A percentile compares a stretch with the other conserved stretches of the same genome.
Conservation (phyloP, 164 flowering plant species). For the Aristolochia californica region DNA sequence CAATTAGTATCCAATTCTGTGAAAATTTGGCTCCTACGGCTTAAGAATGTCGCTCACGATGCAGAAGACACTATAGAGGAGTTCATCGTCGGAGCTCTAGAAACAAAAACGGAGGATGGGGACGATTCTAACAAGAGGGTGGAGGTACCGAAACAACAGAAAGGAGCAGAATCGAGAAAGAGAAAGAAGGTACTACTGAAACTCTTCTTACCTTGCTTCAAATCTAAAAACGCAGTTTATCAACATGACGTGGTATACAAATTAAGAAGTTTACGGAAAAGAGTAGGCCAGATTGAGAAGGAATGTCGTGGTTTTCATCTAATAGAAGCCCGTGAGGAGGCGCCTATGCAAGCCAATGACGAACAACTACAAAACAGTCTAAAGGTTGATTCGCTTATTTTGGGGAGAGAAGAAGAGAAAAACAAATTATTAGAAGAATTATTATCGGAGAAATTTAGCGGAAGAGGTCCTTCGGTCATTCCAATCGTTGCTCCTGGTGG, state of each 20-base stretch:
- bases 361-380: too few relatives aligned
- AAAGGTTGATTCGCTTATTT: background rate
- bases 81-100: background rate
- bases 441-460: background rate
- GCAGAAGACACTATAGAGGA: background rate
- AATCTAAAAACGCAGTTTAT: background rate
- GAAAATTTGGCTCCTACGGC: background rate
- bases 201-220: background rate
- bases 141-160: too few relatives aligned
- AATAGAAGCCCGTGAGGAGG: too few relatives aligned
- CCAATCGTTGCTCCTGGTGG: constrained; percentile 11
- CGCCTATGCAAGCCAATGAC: too few relatives aligned
- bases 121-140: background rate
- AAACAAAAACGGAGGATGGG: background rate
- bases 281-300: constrained; percentile 2
- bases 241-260: background rate
- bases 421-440: background rate
- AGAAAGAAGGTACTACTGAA: too few relatives aligned
- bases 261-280: background rate
- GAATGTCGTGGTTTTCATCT: background rate
- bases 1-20: background rate
- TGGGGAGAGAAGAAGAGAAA: constrained; percentile 1
- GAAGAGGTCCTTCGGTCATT: background rate
- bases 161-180: too few relatives aligned
- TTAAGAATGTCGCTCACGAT: background rate